These are phyloP conservation scores for Cladosporium oxysporum DNA, from an alignment of 2,329 filamentous ascomycete species.

Conservation along the genomic window DNA sequence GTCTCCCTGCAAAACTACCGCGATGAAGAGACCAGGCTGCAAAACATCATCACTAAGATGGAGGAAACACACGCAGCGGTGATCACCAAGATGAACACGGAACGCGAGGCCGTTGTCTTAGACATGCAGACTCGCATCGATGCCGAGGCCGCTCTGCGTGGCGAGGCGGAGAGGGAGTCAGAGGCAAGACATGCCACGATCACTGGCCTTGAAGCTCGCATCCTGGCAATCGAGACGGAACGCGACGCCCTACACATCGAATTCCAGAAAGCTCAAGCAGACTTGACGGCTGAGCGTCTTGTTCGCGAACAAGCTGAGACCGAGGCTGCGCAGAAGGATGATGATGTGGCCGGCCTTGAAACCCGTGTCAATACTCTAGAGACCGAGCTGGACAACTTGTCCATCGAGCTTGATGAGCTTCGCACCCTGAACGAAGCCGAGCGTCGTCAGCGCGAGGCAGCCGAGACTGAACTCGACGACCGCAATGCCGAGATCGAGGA, in stretches of 20 bases:
- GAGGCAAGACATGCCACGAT: constrained; percentile 43
- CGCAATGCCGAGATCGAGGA: constrained; percentile 44
- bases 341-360: constrained; percentile 42
- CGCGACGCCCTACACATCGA: constrained; percentile 38
- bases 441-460: constrained; percentile 45
- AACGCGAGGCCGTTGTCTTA: constrained; percentile 40
- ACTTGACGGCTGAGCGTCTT: constrained; percentile 38
- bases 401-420: constrained; percentile 39
- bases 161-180: constrained; percentile 42
- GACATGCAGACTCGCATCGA: constrained; percentile 42
- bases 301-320: constrained; percentile 39
- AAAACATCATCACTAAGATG: constrained; percentile 41
- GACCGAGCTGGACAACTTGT: constrained; percentile 33
- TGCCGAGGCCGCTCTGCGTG: constrained; percentile 40
- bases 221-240: constrained; percentile 41
- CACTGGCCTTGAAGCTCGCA: constrained; percentile 41
- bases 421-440: constrained; percentile 43
- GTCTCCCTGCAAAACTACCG: constrained; percentile 43
- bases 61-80: constrained; percentile 42
- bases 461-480: constrained; percentile 46
- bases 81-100: constrained; percentile 42
- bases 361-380: constrained; percentile 39
- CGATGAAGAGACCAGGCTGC: constrained; percentile 41
- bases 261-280: constrained; percentile 38
- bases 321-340: constrained; percentile 41